Evolutionary conservation across 1,284 basidiomycete species (phyloP).

Genomic region (Leccinum griseonigrum): DNA sequence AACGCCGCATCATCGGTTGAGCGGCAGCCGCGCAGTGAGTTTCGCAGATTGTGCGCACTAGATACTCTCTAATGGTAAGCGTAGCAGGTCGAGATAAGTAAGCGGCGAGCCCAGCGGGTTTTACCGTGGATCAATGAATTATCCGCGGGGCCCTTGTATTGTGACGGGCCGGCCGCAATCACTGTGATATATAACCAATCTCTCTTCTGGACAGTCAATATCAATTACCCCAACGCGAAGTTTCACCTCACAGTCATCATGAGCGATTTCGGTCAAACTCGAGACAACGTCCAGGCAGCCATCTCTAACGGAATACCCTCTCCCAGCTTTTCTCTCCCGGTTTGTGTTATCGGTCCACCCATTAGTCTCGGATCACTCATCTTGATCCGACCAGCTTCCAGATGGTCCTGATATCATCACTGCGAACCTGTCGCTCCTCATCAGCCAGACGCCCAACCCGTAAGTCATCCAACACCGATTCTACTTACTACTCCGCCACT

Average conservation of each 20-base stretch:
- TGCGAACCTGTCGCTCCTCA: conserved; percentile 49
- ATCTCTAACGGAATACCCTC: conserved; percentile 33
- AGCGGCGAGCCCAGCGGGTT: neutral
- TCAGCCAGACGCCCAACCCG: conserved; percentile 14
- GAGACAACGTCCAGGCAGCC: conserved; percentile 16
- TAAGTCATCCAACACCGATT: neutral
- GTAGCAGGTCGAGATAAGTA: neutral
- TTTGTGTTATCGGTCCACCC: conserved; percentile 12
- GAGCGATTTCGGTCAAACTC: conserved; percentile 13
- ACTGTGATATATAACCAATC: neutral
- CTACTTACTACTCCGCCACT: neutral
- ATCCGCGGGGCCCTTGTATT: neutral
- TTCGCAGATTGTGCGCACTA: conserved; percentile 1
- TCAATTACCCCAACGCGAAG: neutral
- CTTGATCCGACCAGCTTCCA: conserved; percentile 38
- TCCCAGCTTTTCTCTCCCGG: conserved; percentile 33
- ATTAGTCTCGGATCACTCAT: neutral
- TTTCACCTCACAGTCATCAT: conserved; percentile 6
- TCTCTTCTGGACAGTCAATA: neutral
- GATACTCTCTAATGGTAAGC: neutral
- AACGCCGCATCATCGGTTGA: neutral
- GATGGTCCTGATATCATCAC: conserved; percentile 56
- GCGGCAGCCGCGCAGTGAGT: neutral
- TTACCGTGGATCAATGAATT: neutral
- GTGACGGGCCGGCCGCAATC: too few relatives aligned